Evolutionary conservation across 352 stramenopile genomes (phyloP), one percentile per base, ranked within the genome.

Genomic region (Pythium vanterpoolii): DNA sequence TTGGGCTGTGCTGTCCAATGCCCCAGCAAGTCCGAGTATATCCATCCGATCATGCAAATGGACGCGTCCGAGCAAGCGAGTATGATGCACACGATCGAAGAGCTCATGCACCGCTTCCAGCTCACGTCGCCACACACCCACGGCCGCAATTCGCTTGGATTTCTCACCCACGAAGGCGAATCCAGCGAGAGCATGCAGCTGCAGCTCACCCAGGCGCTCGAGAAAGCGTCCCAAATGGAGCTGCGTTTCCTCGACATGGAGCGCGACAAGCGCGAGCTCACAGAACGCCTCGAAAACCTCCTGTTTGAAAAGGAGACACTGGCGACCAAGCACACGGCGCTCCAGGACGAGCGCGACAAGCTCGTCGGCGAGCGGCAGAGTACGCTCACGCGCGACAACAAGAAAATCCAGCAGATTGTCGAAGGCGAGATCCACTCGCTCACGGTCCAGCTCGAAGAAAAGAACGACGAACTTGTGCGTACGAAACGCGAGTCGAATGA

Each of bases 331-430:
- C 83, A 79, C 53, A 57, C 69, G 11, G 56, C 49, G n/a, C 62
- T 95, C 0, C 69, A 88, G 56, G 73, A 74, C 14, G 86, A 93
- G 44, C 84, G 82, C 11, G 73, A 88, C 40, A 85, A 90, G 54
- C 71, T 95, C 9, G 64, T 86, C 26, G 69, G 57, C 18, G 86
- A 93, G 48, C 77, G 83, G 18, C 83, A 93, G 60, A 85, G 74
- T 28, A 89, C 83, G 9, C 73, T 93, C 14, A 81, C 82, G 27
- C 74, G 82, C 31, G 83, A 93, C 69, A 93, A 95, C 72, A 89
- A 91, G 40, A 95, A 95, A 65, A 89, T 95, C 54, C 78, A 93
- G 56, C 80, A 94, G 66, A 87, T 95, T 52, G 86, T 95, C 6
- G 85, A 92, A 28, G 78, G 82, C 33, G 83, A 95, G 61, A 73